Conservation (phyloP, 106 monocot species). For the Phalaenopsis equestris region DNA sequence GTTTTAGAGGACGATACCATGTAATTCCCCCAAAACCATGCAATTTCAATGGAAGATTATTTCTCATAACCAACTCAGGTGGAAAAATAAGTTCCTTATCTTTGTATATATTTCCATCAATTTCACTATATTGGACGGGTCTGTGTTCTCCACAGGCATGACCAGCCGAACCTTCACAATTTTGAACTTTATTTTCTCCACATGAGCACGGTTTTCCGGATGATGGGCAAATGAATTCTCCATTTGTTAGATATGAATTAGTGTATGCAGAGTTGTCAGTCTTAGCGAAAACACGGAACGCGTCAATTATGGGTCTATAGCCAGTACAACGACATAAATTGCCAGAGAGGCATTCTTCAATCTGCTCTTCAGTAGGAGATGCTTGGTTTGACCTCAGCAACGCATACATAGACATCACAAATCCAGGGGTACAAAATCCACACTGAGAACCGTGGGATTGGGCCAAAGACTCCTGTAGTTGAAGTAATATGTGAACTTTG, state of each 20-base stretch:
- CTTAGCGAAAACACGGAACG: conserved; percentile 92
- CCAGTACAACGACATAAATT: conserved; percentile 99
- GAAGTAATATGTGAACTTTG: not conserved
- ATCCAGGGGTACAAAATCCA: conserved; percentile 98
- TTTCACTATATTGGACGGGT: conserved; percentile 49
- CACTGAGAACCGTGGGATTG: conserved; percentile 94
- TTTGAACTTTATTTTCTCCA: conserved; percentile 18
- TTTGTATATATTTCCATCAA: conserved; percentile 67
- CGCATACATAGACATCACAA: conserved; percentile 99
- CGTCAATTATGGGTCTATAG: conserved; percentile 90
- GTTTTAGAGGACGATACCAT: conserved; percentile 76
- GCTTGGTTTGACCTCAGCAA: conserved; percentile 71
- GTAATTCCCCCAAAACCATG: conserved; percentile 62
- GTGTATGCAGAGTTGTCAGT: conserved; percentile 67
- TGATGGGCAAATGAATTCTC: conserved; percentile 64
- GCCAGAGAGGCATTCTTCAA: conserved; percentile 89
- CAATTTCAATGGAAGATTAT: conserved; percentile 50
- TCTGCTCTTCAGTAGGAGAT: conserved; percentile 73
- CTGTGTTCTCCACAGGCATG: conserved; percentile 4
- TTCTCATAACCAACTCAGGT: conserved; percentile 75
- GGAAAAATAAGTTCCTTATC: conserved; percentile 94
- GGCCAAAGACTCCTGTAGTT: conserved; percentile 69
- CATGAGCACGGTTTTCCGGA: conserved; percentile 91
- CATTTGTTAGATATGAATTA: conserved; percentile 22
- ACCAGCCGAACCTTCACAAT: conserved; percentile 12